Evolutionary conservation across 306 rosid genomes (phyloP), one percentile per base, ranked within the genome.

Genomic region (Abrus precatorius): DNA sequence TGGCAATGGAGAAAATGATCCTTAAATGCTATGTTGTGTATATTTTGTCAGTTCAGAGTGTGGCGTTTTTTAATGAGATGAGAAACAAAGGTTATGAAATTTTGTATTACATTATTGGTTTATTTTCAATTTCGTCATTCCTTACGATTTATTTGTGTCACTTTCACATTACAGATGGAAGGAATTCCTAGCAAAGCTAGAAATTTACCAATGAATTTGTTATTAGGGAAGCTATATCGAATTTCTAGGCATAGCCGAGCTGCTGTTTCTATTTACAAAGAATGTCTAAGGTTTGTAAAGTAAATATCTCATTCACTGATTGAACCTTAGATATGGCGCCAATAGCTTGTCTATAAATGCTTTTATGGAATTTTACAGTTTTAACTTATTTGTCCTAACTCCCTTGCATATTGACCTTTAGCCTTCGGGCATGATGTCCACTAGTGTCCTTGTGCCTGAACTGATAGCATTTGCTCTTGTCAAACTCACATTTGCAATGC

Each of bases 251-350:
- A 96, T 87, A 90, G 87, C 41, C 97, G 98, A 82, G 91, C 93
- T 63, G 99, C 98, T 61, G 83, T 89, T 85, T 69, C 93, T 82
- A 90, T 91, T 87, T 96, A 91, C 91, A 96, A 96, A 89, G 99
- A 96, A 80, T 93, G 99, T 83, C 83, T 96, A 72, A 93, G 99
- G 99, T 96, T 83, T 67, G 91, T 73, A 33, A 85, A 45, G 30
- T 43, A 38, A 49, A 52, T 71, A 69, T 72, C 66, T 66, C 71
- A 45, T 41, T 43, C 45, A 62, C 52, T 50, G 32, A 11, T 55
- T 84, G 76, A 66, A 20, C 60, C 75, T 75, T 43, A 68, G 65
- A 79, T 84, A 29, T 11, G 84, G 32, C 57, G 59, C 48, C 72
- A 4, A 54, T 9, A 28, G 55, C 32, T 28, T 65, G 30, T 71